These are phyloP conservation scores for Hymenoscyphus occultus DNA, from an alignment of 2,329 filamentous ascomycete genomes.

Conservation along the genomic window DNA sequence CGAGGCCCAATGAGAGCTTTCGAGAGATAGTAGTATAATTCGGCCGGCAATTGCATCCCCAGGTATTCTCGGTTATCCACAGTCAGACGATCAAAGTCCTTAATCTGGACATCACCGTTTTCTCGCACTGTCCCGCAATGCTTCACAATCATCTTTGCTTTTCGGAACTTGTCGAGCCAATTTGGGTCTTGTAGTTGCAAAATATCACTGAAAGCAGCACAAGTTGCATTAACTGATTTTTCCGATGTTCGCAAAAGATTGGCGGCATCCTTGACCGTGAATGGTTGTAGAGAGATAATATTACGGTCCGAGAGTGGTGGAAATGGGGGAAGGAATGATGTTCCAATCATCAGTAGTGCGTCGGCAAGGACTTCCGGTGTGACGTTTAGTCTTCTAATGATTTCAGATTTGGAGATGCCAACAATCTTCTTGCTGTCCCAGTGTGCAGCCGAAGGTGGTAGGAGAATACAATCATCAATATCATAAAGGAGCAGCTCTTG, in stretches of 20 bases:
- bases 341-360: conserved; percentile 78
- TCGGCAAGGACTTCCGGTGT: conserved; percentile 76
- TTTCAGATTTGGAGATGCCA: conserved; percentile 62
- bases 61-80: conserved; percentile 86
- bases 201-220: conserved; percentile 76
- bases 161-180: conserved; percentile 84
- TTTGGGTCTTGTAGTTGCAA: conserved; percentile 66
- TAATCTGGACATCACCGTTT: conserved; percentile 68
- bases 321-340: conserved; percentile 73
- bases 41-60: conserved; percentile 83
- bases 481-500: conserved; percentile 85
- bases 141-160: conserved; percentile 78
- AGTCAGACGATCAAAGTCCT: conserved; percentile 71
- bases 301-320: conserved; percentile 66
- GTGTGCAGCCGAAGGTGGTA: conserved; percentile 59
- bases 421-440: conserved; percentile 65
- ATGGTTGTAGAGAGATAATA: conserved; percentile 49
- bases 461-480: conserved; percentile 71
- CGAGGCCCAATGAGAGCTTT: conserved; percentile 76
- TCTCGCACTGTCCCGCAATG: conserved; percentile 74
- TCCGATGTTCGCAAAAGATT: conserved; percentile 72
- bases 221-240: conserved; percentile 68
- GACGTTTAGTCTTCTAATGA: conserved; percentile 66
- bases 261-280: conserved; percentile 70
- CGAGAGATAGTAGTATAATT: conserved; percentile 87